These are phyloP conservation scores for Kockovaella imperatae DNA, from an alignment of 768 basidiomycete species.

Conservation along the genomic window DNA sequence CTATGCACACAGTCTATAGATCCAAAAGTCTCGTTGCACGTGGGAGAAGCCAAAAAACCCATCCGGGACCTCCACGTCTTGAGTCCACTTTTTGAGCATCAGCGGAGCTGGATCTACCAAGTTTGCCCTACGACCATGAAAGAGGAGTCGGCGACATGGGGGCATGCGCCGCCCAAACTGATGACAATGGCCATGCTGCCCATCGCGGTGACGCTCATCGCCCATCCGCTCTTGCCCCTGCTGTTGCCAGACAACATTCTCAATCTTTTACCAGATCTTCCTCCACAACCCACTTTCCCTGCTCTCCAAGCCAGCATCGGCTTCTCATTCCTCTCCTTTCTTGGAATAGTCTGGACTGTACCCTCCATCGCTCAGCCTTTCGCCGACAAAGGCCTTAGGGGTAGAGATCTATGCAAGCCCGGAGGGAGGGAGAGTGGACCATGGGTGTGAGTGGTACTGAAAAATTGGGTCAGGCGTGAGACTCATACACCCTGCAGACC, in stretches of 20 bases:
- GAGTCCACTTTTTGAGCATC: no score
- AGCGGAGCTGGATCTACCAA: no score
- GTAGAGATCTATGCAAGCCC: constrained; percentile 79
- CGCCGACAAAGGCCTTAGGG: constrained; percentile 70
- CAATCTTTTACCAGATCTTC: constrained; percentile 1
- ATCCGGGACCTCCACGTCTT: no score
- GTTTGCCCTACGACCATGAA: no score
- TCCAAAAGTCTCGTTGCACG: no score
- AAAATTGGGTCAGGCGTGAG: background rate
- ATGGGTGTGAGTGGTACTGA: constrained; percentile 28
- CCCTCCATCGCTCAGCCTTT: constrained; percentile 78
- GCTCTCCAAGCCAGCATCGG: constrained; percentile 68
- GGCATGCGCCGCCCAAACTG: constrained; percentile 22
- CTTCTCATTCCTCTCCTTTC: constrained; percentile 72
- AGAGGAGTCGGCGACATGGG: no score
- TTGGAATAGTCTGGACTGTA: constrained; percentile 66
- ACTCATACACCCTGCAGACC: constrained; percentile 53
- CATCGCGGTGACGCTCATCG: constrained; percentile 30
- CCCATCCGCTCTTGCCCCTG: constrained; percentile 35
- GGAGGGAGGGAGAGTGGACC: constrained; percentile 18
- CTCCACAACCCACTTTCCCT: constrained; percentile 36
- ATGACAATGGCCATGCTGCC: constrained; percentile 27
- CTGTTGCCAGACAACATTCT: constrained; percentile 12
- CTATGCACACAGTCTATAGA: no score
- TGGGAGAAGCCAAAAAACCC: no score